These are phyloP conservation scores for Naganishia cerealis DNA, from an alignment of 1,284 basidiomycete genomes.

Conservation along the genomic window DNA sequence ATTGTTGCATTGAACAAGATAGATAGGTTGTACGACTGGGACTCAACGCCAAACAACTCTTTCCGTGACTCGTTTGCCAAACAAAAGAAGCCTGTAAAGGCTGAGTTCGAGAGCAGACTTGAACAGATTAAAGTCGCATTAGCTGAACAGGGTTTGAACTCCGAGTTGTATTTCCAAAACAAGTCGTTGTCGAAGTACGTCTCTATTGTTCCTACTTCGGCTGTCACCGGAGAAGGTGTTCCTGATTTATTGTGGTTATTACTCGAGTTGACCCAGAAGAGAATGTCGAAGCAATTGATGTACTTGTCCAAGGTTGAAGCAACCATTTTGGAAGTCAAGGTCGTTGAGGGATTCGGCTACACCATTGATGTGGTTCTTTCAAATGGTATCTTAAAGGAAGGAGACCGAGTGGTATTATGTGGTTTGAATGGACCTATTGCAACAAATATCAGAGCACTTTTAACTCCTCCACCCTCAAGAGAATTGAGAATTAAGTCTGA, in stretches of 20 bases:
- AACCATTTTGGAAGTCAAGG: slow-evolving; percentile 98
- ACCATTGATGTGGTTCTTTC: slow-evolving; percentile 97
- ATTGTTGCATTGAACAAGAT: slow-evolving; percentile 99
- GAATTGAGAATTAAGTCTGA: slow-evolving; percentile 95
- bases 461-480: slow-evolving; percentile 94
- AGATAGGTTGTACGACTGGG: slow-evolving; percentile 96
- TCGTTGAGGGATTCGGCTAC: slow-evolving; percentile 95
- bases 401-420: slow-evolving; percentile 94
- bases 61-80: slow-evolving; percentile 87
- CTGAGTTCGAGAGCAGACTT: slow-evolving; percentile 89
- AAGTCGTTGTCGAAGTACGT: slow-evolving; percentile 92
- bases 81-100: slow-evolving; percentile 76
- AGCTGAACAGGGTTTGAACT: slow-evolving; percentile 95
- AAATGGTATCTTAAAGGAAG: slow-evolving; percentile 89
- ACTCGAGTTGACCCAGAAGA: slow-evolving; percentile 93
- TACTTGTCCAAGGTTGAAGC: slow-evolving; percentile 97
- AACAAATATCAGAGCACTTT: slow-evolving; percentile 86
- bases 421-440: slow-evolving; percentile 97
- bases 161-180: slow-evolving; percentile 95
- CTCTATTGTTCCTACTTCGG: slow-evolving; percentile 95
- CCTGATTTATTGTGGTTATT: slow-evolving; percentile 99
- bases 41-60: slow-evolving; percentile 82
- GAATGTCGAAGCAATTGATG: slow-evolving; percentile 97
- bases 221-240: slow-evolving; percentile 95
- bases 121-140: slow-evolving; percentile 86